These are phyloP conservation scores for Omphalotus olearius DNA, from an alignment of 1,284 basidiomycete species.

Conservation along the genomic window DNA sequence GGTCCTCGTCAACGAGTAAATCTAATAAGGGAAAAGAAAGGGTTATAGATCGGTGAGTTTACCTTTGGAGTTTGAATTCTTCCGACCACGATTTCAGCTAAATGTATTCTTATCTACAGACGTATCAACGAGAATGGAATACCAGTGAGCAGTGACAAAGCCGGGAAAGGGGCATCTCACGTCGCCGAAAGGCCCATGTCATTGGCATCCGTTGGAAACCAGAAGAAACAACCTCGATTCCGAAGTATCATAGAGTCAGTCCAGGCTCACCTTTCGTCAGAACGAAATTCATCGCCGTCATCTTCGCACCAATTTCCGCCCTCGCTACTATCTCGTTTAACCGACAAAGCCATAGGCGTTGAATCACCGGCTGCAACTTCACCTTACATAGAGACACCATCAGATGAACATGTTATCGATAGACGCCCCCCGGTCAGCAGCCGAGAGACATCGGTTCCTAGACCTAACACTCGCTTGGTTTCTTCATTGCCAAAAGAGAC, in stretches of 20 bases:
- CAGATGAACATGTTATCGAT: neutral
- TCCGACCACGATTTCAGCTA: too few relatives aligned
- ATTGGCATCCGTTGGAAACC: neutral
- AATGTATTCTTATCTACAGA: too few relatives aligned
- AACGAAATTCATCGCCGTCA: neutral
- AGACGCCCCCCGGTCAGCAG: neutral
- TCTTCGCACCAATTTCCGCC: conserved; percentile 1
- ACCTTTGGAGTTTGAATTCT: too few relatives aligned
- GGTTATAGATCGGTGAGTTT: too few relatives aligned
- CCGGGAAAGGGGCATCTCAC: neutral
- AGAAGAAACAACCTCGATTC: conserved; percentile 1
- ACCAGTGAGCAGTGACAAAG: neutral
- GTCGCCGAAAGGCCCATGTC: neutral
- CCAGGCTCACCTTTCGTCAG: conserved; percentile 8
- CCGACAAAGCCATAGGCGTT: neutral
- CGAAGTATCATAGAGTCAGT: conserved; percentile 6
- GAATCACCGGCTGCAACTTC: neutral
- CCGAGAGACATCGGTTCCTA: neutral
- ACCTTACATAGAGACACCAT: neutral
- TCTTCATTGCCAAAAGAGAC: neutral
- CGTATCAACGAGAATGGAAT: too few relatives aligned
- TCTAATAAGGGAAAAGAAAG: too few relatives aligned
- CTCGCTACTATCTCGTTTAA: conserved; percentile 10
- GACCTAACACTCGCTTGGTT: neutral
- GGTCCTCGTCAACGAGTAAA: too few relatives aligned